phyloP scores from a whole-genome alignment of 805 yeast genomes.

The Ogataea glucozyma region DNA sequence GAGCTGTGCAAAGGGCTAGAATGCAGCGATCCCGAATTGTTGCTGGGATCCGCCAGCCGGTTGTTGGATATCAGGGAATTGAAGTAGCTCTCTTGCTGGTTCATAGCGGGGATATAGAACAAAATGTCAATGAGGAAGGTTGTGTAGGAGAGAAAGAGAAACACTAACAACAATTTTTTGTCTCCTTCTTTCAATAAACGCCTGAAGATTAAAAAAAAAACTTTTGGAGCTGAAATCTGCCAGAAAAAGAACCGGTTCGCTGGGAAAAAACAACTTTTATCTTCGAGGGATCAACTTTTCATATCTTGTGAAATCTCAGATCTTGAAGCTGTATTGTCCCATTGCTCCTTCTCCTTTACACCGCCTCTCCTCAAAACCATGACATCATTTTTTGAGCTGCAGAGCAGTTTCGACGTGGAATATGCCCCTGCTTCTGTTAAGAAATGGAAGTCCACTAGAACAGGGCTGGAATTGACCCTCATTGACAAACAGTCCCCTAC shows the following conservation, averaged over 20 bases:
- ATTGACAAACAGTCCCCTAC: slow-evolving; percentile 81
- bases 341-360: background rate
- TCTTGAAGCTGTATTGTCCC: too few species aligned
- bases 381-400: slow-evolving; percentile 40
- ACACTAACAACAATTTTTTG: background rate
- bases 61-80: slow-evolving; percentile 18
- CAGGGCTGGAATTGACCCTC: slow-evolving; percentile 80
- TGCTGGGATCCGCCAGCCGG: slow-evolving; percentile 16
- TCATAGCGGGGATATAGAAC: slow-evolving; percentile 6
- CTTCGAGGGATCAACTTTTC: background rate
- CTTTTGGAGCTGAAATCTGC: slow-evolving; percentile 4
- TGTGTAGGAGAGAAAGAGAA: background rate
- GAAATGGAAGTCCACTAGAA: slow-evolving; percentile 76
- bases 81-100: slow-evolving; percentile 20
- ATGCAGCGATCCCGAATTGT: slow-evolving; percentile 19
- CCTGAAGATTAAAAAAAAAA: slow-evolving; percentile 2
- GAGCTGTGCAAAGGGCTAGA: slow-evolving; percentile 28
- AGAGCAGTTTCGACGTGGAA: slow-evolving; percentile 61
- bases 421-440: slow-evolving; percentile 71
- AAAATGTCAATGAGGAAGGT: background rate
- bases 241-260: background rate
- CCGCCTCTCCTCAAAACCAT: slow-evolving; percentile 7
- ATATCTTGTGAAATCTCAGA: background rate
- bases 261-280: background rate
- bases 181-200: background rate